Conservation (phyloP, 2,329 filamentous ascomycete species). For the Aspergillus brasiliensis region DNA sequence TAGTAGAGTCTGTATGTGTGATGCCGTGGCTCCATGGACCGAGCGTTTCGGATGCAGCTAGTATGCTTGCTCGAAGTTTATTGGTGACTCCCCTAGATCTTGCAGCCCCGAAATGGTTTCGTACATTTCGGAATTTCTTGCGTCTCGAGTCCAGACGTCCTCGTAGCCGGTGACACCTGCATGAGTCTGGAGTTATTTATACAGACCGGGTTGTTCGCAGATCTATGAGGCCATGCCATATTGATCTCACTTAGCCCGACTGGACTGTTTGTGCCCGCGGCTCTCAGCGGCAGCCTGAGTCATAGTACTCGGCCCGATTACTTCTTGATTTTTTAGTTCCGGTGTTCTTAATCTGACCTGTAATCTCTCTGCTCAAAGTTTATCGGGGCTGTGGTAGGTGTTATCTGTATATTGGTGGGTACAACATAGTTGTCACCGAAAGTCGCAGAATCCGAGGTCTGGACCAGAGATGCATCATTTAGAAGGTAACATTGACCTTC, state of each 20-base stretch:
- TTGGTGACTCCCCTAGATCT: constrained; percentile 8
- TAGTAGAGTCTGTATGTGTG: constrained; percentile 22
- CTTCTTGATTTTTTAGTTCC: constrained; percentile 4
- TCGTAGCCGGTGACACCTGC: constrained; percentile 13
- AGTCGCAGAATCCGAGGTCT: neutral
- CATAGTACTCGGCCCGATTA: neutral
- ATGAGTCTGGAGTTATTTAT: constrained; percentile 15
- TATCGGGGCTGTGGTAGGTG: neutral
- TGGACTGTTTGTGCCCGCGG: neutral
- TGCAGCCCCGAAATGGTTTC: constrained; percentile 4
- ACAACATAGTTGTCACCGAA: neutral
- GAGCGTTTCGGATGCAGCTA: constrained; percentile 11
- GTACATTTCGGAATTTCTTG: constrained; percentile 9
- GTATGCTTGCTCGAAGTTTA: constrained; percentile 10
- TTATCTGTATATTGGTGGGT: neutral
- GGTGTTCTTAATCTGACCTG: neutral
- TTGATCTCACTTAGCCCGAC: constrained; percentile 8
- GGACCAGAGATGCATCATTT: neutral
- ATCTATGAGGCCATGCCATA: constrained; percentile 12
- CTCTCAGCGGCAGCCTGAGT: neutral
- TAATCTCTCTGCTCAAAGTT: neutral
- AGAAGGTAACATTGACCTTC: too few relatives aligned
- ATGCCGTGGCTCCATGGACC: constrained; percentile 40
- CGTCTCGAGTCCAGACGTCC: constrained; percentile 11
- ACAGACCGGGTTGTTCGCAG: constrained; percentile 8